Evolutionary conservation across 2,329 filamentous ascomycete species (phyloP).

Genomic region (Aphanocladium album): DNA sequence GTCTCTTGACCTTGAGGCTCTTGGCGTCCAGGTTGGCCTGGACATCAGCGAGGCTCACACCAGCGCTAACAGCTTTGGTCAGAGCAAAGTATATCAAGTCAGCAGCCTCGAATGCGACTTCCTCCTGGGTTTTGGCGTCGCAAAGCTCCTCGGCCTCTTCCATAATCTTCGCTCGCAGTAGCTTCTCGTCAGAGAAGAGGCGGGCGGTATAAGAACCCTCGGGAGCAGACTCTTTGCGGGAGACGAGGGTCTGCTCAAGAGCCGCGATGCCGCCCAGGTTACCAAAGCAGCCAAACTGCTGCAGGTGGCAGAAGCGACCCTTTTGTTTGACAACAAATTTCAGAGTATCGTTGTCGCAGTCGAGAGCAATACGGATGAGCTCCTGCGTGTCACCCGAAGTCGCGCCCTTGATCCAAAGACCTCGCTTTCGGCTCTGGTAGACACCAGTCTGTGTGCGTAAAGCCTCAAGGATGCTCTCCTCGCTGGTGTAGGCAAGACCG

Average conservation of each 20-base stretch:
- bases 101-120: conserved; percentile 90
- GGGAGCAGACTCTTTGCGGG: conserved; percentile 76
- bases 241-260: conserved; percentile 80
- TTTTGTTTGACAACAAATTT: conserved; percentile 87
- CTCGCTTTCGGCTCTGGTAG: conserved; percentile 93
- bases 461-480: conserved; percentile 83
- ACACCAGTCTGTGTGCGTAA: conserved; percentile 74
- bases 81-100: conserved; percentile 95
- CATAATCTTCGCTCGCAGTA: conserved; percentile 93
- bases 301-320: conserved; percentile 90
- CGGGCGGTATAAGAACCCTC: conserved; percentile 89
- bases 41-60: conserved; percentile 81
- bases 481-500: conserved; percentile 90
- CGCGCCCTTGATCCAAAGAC: conserved; percentile 94
- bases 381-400: conserved; percentile 93
- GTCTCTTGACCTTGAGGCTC: conserved; percentile 89
- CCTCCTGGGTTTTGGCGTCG: conserved; percentile 72
- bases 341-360: conserved; percentile 91
- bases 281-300: conserved; percentile 89
- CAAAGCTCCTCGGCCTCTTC: conserved; percentile 96
- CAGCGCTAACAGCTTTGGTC: conserved; percentile 79
- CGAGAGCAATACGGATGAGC: conserved; percentile 74
- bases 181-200: conserved; percentile 84
- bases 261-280: conserved; percentile 74
- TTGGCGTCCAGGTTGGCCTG: conserved; percentile 91